Evolutionary conservation across 331 rosid genomes (phyloP), one percentile per base, ranked within the genome.

Genomic region (Spiraea crenata): DNA sequence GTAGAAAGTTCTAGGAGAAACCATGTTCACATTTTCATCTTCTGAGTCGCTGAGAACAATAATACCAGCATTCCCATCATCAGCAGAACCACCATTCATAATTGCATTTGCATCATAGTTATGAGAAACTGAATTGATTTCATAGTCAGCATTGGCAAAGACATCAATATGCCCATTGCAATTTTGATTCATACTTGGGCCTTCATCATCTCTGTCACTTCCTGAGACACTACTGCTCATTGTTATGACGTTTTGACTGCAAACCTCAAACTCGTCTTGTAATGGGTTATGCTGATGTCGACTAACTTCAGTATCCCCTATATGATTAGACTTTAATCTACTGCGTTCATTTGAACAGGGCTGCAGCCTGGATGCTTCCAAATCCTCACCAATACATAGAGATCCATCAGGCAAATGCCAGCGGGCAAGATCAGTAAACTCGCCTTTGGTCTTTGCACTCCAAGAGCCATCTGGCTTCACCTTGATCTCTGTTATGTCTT

Each of bases 391-490:
- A 73, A 40, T 45, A 34, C 58, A 63, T 50, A 31, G 70, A 62
- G 77, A 73, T 40, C 70, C 77, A 63, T 73, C 63, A 9, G 77
- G 70, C 39, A 63, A 50, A 64, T 73, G 70, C 77, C 77, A 73
- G 14, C 51, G 52, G 3, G 77, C 61, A 73, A 73, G 77, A 55
- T 73, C 70, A 6, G 63, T 64, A 19, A 62, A 49, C 52, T 73
- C 76, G 9, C 77, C 70, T 25, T 73, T 73, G 39, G 45, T 60
- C 63, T 40, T 73, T 25, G 63, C 70, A 50, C 70, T 62, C 77
- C 77, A 73, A 73, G 70, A 62, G 63, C 77, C 70, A 60, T 73
- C 70, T 25, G 63, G 77, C 63, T 73, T 73, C 69, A 73, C 77
- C 25, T 73, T 73, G 70, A 73, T 63, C 35, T 73, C 77, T 50